Percentiles rank a stretch among this genome's conserved stretches.
These are phyloP conservation scores for Candida boleticola DNA, from an alignment of 805 yeast species.

Conservation along the genomic window DNA sequence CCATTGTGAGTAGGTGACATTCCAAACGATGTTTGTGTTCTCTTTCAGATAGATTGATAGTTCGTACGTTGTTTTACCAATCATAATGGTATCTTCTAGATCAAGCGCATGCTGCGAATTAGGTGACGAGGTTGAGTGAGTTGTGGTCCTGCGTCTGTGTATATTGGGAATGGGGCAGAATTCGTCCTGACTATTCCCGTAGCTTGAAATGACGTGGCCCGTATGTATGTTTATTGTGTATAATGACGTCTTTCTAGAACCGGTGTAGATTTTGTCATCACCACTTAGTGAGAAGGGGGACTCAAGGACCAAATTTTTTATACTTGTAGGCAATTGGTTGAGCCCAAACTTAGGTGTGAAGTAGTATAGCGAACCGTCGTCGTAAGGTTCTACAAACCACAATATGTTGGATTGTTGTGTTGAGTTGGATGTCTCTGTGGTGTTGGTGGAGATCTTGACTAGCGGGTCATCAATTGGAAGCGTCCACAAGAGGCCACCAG, in stretches of 20 bases:
- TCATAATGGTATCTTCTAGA: constrained; percentile 39
- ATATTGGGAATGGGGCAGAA: constrained; percentile 35
- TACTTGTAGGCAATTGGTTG: constrained; percentile 77
- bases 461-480: constrained; percentile 63
- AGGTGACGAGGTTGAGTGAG: not conserved
- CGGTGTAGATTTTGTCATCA: constrained; percentile 85
- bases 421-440: not conserved
- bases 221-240: constrained; percentile 69
- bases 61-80: constrained; percentile 74
- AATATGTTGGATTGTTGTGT: constrained; percentile 35
- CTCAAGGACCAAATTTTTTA: constrained; percentile 70
- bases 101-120: not conserved
- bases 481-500: constrained; percentile 79
- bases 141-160: constrained; percentile 9
- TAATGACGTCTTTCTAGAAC: constrained; percentile 72
- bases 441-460: constrained; percentile 39
- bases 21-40: constrained; percentile 63
- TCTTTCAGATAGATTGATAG: constrained; percentile 73
- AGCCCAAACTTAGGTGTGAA: constrained; percentile 75
- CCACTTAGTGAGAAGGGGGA: constrained; percentile 80
- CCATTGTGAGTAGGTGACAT: constrained; percentile 85
- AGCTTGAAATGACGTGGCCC: constrained; percentile 70
- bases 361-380: constrained; percentile 79
- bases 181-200: constrained; percentile 45
- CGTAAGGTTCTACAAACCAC: constrained; percentile 90